Conservation (phyloP, 73 alveolate species). For the Stentor roeselii region DNA sequence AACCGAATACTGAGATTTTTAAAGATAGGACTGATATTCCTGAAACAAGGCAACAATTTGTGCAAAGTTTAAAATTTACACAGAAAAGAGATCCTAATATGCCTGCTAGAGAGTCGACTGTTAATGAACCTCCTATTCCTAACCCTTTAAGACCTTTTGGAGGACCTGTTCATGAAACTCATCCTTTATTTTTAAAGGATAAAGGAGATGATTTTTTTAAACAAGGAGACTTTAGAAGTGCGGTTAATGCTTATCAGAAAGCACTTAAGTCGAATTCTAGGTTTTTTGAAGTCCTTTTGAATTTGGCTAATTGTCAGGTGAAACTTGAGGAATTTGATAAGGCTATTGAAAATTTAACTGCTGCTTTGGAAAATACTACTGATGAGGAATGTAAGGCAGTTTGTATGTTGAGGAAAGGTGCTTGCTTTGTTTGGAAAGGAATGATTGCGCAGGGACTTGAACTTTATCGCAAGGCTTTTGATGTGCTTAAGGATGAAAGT, state of each 20-base stretch:
- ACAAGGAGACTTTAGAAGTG: slow-evolving; percentile 76
- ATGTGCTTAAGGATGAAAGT: slow-evolving; percentile 62
- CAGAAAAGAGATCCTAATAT: slow-evolving; percentile 69
- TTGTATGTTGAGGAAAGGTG: slow-evolving; percentile 62
- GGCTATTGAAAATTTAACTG: slow-evolving; percentile 36
- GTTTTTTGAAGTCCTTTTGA: slow-evolving; percentile 66
- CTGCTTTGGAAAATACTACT: background rate
- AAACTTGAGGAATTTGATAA: slow-evolving; percentile 42
- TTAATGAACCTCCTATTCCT: slow-evolving; percentile 89
- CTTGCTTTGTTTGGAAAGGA: slow-evolving; percentile 75
- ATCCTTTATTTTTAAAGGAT: slow-evolving; percentile 91
- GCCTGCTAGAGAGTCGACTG: slow-evolving; percentile 87
- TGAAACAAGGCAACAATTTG: slow-evolving; percentile 44
- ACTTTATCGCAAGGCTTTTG: slow-evolving; percentile 66
- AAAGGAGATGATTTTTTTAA: slow-evolving; percentile 88
- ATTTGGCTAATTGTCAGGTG: slow-evolving; percentile 58
- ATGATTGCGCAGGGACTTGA: slow-evolving; percentile 69
- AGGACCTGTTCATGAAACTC: slow-evolving; percentile 82
- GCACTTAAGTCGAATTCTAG: slow-evolving; percentile 77
- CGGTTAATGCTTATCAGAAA: slow-evolving; percentile 82
- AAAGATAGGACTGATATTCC: slow-evolving; percentile 37
- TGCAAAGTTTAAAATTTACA: slow-evolving; percentile 70
- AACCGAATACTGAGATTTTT: slow-evolving; percentile 3
- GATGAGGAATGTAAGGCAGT: slow-evolving; percentile 9
- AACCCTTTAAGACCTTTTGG: slow-evolving; percentile 76